Evolutionary conservation across 495 filamentous ascomycete genomes (phyloP).

Genomic region (Platismatia glauca): DNA sequence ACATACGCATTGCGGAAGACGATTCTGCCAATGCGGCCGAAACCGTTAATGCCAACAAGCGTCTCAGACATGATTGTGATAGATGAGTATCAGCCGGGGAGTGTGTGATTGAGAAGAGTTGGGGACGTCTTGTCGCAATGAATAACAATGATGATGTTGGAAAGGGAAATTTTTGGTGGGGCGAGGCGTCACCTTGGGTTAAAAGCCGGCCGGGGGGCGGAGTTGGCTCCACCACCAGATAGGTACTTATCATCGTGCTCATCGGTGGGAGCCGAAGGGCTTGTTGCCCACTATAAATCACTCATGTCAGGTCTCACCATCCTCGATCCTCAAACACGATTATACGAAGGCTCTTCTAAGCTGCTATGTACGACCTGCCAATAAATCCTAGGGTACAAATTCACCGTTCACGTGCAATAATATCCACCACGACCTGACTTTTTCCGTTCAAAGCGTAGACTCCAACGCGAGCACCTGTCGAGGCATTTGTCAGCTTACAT

Average conservation of each 20-base stretch:
- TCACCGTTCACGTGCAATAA: no score
- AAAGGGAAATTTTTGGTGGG: slow-evolving; percentile 1
- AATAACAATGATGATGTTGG: not conserved
- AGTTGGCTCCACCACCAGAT: not conserved
- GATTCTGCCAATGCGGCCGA: slow-evolving; percentile 98
- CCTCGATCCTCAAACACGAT: not conserved
- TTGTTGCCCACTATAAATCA: not conserved
- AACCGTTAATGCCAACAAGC: slow-evolving; percentile 90
- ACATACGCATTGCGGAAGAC: slow-evolving; percentile 80
- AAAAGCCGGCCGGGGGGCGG: not conserved
- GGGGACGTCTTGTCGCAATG: not conserved
- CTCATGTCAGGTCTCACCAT: not conserved
- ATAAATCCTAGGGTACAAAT: not conserved
- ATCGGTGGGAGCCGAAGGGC: not conserved
- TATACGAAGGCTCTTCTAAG: not conserved
- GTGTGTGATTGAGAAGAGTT: not conserved
- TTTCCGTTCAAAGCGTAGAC: slow-evolving; percentile 18
- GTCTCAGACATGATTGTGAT: slow-evolving; percentile 18
- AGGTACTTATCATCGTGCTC: not conserved
- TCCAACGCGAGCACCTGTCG: slow-evolving; percentile 26
- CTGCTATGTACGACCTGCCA: not conserved
- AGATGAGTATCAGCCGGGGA: not conserved
- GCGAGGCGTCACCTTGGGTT: slow-evolving; percentile 8
- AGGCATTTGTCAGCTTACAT: slow-evolving; percentile 19
- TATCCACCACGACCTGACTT: not conserved